Conservation (phyloP, 345 rosid genomes). For the Noccaea bulbosa region DNA sequence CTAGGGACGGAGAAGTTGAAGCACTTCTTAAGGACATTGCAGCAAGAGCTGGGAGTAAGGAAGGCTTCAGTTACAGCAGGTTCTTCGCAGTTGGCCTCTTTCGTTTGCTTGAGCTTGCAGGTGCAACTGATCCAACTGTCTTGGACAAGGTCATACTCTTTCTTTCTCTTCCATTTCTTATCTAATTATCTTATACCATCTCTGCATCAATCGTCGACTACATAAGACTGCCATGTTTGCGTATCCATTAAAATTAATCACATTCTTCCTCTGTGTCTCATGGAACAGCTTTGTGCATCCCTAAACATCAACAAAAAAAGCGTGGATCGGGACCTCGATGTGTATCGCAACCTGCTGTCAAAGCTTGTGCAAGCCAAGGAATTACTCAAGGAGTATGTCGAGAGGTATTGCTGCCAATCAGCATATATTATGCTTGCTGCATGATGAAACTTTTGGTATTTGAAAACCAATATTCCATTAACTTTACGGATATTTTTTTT, state of each 20-base stretch:
- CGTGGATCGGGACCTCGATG: constrained; percentile 96
- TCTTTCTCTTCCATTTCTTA: background rate
- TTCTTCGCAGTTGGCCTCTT: constrained; percentile 96
- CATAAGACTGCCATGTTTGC: constrained; percentile 1
- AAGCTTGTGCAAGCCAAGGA: constrained; percentile 99
- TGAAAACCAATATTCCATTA: background rate
- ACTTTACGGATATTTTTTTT: constrained; percentile 19
- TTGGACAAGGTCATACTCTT: constrained; percentile 69
- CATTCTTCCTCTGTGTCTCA: constrained; percentile 22
- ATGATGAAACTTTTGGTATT: background rate
- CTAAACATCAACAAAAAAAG: constrained; percentile 83
- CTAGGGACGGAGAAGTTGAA: constrained; percentile 89
- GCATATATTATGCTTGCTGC: constrained; percentile 3
- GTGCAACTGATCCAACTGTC: constrained; percentile 82
- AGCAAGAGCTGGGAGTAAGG: constrained; percentile 72
- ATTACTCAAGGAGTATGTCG: constrained; percentile 88
- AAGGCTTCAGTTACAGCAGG: constrained; percentile 92
- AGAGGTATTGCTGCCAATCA: constrained; percentile 53
- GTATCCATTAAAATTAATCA: constrained; percentile 3
- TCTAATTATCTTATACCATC: background rate
- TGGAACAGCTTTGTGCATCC: constrained; percentile 85
- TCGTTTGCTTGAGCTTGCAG: constrained; percentile 94
- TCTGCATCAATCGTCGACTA: constrained; percentile 1
- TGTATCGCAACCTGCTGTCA: constrained; percentile 88
- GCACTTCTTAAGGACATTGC: constrained; percentile 74